Percentiles rank a stretch among this genome's conserved stretches.
phyloP scores from a whole-genome alignment of 129 eudicot genomes.

The Flaveria bidentis region DNA sequence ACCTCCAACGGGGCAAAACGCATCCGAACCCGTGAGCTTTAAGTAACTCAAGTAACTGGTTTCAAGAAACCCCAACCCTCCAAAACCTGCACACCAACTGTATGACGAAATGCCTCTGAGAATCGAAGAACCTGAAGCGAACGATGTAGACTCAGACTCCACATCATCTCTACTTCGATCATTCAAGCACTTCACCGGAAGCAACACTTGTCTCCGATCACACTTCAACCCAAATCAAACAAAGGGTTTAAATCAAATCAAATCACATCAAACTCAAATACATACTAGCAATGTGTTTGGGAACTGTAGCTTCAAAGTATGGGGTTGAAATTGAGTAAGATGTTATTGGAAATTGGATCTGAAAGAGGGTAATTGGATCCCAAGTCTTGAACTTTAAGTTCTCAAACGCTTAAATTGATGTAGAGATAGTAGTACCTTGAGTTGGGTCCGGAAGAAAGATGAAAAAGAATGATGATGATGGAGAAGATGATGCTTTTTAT shows the following conservation, averaged over 20 bases:
- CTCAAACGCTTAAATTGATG: conserved; percentile 19
- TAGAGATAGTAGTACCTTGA: conserved; percentile 49
- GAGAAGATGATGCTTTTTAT: conserved; percentile 19
- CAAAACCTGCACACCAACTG: conserved; percentile 82
- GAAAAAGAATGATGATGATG: conserved; percentile 26
- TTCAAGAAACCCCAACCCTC: conserved; percentile 82
- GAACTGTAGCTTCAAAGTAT: conserved; percentile 10
- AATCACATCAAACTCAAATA: conserved; percentile 20
- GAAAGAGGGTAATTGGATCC: not conserved
- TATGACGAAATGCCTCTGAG: conserved; percentile 60
- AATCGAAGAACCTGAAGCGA: conserved; percentile 22
- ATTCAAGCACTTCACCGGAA: conserved; percentile 54
- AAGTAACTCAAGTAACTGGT: conserved; percentile 71
- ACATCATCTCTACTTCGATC: conserved; percentile 36
- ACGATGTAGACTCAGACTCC: conserved; percentile 33
- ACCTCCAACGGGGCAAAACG: conserved; percentile 81
- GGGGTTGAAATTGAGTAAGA: not conserved
- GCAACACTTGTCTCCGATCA: conserved; percentile 32
- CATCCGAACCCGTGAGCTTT: conserved; percentile 72
- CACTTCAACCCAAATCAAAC: conserved; percentile 26
- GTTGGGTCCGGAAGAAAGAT: conserved; percentile 20
- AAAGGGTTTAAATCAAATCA: conserved; percentile 6
- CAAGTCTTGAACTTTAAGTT: conserved; percentile 5
- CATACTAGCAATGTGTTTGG: not conserved
- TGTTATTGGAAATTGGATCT: not conserved